Evolutionary conservation across 2,329 filamentous ascomycete species (phyloP).

Genomic region (Fusarium marasasianum): DNA sequence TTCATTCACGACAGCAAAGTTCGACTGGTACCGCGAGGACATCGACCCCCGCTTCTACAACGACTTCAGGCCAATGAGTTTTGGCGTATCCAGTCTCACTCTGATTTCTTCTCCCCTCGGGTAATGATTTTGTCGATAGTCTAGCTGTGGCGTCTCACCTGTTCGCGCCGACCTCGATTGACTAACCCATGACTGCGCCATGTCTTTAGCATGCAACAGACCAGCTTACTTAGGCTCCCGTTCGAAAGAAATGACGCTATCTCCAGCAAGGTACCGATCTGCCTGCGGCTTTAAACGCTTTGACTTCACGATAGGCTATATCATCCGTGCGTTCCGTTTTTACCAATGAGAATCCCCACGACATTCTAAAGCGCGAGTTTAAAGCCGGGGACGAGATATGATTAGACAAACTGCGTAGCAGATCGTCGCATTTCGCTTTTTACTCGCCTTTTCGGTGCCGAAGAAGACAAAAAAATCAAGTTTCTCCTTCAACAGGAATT

Average conservation of each 20-base stretch:
- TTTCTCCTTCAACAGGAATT: background rate
- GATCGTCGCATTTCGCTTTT: background rate
- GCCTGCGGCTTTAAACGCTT: background rate
- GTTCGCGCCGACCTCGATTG: rapidly evolving
- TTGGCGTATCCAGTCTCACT: too few species aligned
- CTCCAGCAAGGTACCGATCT: background rate
- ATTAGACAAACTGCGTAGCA: background rate
- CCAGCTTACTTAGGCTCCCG: background rate
- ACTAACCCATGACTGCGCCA: background rate
- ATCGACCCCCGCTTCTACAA: too few species aligned
- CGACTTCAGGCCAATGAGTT: too few species aligned
- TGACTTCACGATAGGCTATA: background rate
- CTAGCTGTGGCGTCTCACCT: background rate
- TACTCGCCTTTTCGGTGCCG: background rate
- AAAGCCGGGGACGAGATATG: background rate
- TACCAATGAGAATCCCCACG: background rate
- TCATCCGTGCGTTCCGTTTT: background rate
- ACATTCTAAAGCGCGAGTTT: background rate
- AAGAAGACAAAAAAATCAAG: background rate
- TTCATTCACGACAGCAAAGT: too few species aligned
- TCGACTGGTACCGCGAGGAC: too few species aligned
- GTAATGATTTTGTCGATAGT: rapidly evolving
- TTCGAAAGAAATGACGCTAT: background rate
- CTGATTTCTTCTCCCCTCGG: background rate
- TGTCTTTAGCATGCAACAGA: rapidly evolving